A percentile compares a stretch with the other conserved stretches of the same genome.
Evolutionary conservation across 169 alveolate genomes (phyloP).

Genomic region (Plasmodium coatneyi): DNA sequence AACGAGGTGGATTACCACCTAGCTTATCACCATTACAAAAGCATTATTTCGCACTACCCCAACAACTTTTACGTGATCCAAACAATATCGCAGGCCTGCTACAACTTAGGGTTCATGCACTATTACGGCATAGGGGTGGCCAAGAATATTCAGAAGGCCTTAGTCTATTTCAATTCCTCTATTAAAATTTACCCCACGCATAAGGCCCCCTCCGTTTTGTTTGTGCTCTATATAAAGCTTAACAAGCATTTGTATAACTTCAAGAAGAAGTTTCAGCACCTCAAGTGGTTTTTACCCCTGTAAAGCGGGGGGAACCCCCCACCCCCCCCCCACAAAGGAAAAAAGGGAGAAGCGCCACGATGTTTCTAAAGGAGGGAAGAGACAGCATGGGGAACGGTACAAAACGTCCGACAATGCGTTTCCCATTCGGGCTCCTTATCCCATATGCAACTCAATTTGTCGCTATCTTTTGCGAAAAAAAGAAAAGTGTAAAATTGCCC

Average conservation of each 20-base stretch:
- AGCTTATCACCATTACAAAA: slow-evolving; percentile 69
- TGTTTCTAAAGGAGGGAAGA: background rate
- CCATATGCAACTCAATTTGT: background rate
- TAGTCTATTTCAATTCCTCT: slow-evolving; percentile 56
- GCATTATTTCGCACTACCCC: slow-evolving; percentile 64
- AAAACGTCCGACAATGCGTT: background rate
- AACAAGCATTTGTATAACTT: slow-evolving; percentile 15
- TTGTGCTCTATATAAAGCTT: slow-evolving; percentile 41
- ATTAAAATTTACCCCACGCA: slow-evolving; percentile 55
- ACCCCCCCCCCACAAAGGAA: background rate
- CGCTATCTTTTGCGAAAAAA: background rate
- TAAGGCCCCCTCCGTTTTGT: slow-evolving; percentile 48
- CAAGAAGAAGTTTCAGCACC: slow-evolving; percentile 21
- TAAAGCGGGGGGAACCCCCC: background rate
- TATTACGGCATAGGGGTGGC: slow-evolving; percentile 71
- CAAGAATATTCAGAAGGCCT: slow-evolving; percentile 49
- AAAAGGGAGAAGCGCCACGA: background rate
- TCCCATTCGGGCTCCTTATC: background rate
- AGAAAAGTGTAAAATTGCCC: background rate
- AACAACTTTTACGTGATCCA: slow-evolving; percentile 45
- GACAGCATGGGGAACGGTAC: background rate
- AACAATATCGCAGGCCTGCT: slow-evolving; percentile 47
- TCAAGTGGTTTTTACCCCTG: slow-evolving; percentile 6
- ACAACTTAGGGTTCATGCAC: slow-evolving; percentile 64
- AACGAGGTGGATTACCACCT: slow-evolving; percentile 50